Conservation (phyloP, 2,329 filamentous ascomycete species). For the Phialophora tarda region DNA sequence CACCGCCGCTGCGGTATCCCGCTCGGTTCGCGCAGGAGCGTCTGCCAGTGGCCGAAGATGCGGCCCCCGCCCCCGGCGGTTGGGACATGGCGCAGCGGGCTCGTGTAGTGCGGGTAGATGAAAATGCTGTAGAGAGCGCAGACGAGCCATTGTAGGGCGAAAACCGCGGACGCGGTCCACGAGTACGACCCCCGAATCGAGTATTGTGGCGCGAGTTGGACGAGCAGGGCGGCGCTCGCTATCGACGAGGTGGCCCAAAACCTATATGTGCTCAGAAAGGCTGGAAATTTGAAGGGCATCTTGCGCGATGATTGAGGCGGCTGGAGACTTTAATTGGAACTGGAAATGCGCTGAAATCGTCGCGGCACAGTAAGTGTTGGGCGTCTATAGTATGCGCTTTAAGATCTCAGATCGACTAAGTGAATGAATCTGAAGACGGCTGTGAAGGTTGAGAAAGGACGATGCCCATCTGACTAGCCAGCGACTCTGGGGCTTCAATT, state of each 20-base stretch:
- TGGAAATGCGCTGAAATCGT: background rate
- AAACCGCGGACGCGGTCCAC: constrained; percentile 39
- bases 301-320: constrained; percentile 52
- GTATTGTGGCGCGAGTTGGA: constrained; percentile 41
- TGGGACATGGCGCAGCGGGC: constrained; percentile 64
- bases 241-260: constrained; percentile 35
- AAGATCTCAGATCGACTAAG: background rate
- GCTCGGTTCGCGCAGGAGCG: constrained; percentile 48
- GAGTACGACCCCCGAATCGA: constrained; percentile 42
- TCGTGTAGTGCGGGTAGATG: constrained; percentile 64
- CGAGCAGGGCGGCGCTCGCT: constrained; percentile 30
- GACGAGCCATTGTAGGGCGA: constrained; percentile 37
- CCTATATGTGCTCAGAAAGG: constrained; percentile 30
- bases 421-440: background rate
- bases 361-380: background rate
- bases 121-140: constrained; percentile 48
- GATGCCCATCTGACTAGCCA: background rate
- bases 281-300: constrained; percentile 49
- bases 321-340: background rate
- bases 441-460: background rate
- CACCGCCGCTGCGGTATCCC: constrained; percentile 52
- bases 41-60: constrained; percentile 54
- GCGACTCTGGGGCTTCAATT: background rate
- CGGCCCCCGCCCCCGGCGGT: constrained; percentile 54
- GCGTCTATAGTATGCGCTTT: background rate